phyloP scores from a whole-genome alignment of 1,284 basidiomycete genomes.

The Spongispora temasekensis region DNA sequence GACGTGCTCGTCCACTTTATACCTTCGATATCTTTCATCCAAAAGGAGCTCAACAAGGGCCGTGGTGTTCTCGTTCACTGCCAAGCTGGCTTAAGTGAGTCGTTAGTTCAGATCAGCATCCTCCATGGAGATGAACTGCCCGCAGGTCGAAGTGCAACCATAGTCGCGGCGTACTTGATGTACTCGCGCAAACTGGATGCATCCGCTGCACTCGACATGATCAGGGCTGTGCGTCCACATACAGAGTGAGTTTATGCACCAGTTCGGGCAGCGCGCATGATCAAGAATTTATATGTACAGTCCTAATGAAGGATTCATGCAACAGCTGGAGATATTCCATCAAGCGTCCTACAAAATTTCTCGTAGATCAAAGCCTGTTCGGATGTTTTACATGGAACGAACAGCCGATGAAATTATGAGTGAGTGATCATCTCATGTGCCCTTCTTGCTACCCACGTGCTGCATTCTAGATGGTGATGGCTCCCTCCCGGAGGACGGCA shows the following conservation, averaged over 20 bases:
- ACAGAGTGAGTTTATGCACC: constrained; percentile 57
- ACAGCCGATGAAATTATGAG: constrained; percentile 76
- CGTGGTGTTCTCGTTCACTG: constrained; percentile 85
- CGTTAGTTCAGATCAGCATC: background rate
- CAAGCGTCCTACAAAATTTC: constrained; percentile 71
- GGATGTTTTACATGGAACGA: constrained; percentile 81
- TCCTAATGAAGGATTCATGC: constrained; percentile 77
- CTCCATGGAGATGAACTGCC: constrained; percentile 1
- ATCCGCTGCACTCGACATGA: constrained; percentile 66
- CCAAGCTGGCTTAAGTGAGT: constrained; percentile 83
- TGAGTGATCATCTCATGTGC: constrained; percentile 39
- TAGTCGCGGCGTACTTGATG: constrained; percentile 87
- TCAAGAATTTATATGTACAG: constrained; percentile 40
- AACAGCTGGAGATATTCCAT: constrained; percentile 79
- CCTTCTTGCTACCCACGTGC: background rate
- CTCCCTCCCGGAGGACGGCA: constrained; percentile 55
- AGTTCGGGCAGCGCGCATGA: background rate
- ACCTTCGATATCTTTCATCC: constrained; percentile 78
- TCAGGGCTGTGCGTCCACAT: constrained; percentile 63
- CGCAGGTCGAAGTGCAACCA: constrained; percentile 76
- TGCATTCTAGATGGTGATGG: constrained; percentile 67
- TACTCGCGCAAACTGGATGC: constrained; percentile 64
- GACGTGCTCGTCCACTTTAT: constrained; percentile 80
- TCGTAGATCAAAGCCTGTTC: constrained; percentile 64
- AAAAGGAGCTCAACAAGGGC: constrained; percentile 70